Evolutionary conservation across 176 grass and related monocot genomes (phyloP).

Genomic region (bread wheat (Triticum aestivum)): DNA sequence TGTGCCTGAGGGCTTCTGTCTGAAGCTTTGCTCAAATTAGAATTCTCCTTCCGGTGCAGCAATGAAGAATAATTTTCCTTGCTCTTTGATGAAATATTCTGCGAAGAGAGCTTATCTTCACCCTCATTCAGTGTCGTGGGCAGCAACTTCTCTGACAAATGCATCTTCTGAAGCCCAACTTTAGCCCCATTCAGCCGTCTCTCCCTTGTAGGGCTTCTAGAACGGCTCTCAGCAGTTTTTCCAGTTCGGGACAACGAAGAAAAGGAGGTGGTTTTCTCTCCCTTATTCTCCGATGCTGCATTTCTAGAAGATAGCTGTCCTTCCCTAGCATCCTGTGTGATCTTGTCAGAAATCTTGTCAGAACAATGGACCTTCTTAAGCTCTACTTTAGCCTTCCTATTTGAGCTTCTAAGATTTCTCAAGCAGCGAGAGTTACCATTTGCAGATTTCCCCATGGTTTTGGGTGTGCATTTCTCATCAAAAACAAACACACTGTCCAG

Average conservation of each 20-base stretch:
- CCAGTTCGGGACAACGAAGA: slow-evolving; percentile 42
- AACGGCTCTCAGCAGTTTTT: slow-evolving; percentile 38
- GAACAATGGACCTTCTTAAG: slow-evolving; percentile 46
- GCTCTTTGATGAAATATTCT: slow-evolving; percentile 36
- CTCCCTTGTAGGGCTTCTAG: slow-evolving; percentile 47
- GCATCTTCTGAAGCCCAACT: slow-evolving; percentile 31
- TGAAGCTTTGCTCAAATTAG: slow-evolving; percentile 40
- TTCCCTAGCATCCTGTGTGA: slow-evolving; percentile 36
- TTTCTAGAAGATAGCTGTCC: slow-evolving; percentile 37
- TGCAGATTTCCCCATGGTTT: slow-evolving; percentile 37
- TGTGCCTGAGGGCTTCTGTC: slow-evolving; percentile 33
- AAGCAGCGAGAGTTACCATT: slow-evolving; percentile 37
- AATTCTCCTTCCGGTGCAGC: not conserved
- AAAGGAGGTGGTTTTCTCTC: slow-evolving; percentile 43
- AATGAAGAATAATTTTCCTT: slow-evolving; percentile 33
- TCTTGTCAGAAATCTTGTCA: slow-evolving; percentile 51
- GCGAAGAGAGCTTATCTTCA: slow-evolving; percentile 36
- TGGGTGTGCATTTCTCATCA: slow-evolving; percentile 43
- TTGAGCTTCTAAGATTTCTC: slow-evolving; percentile 48
- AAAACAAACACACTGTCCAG: slow-evolving; percentile 53
- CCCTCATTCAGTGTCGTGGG: no score
- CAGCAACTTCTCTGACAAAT: slow-evolving; percentile 27
- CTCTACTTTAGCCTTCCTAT: slow-evolving; percentile 54
- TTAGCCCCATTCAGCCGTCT: slow-evolving; percentile 26
- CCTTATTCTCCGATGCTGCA: slow-evolving; percentile 33